phyloP scores from a whole-genome alignment of 441 rosid genomes.

The Euphorbia celastroides region DNA sequence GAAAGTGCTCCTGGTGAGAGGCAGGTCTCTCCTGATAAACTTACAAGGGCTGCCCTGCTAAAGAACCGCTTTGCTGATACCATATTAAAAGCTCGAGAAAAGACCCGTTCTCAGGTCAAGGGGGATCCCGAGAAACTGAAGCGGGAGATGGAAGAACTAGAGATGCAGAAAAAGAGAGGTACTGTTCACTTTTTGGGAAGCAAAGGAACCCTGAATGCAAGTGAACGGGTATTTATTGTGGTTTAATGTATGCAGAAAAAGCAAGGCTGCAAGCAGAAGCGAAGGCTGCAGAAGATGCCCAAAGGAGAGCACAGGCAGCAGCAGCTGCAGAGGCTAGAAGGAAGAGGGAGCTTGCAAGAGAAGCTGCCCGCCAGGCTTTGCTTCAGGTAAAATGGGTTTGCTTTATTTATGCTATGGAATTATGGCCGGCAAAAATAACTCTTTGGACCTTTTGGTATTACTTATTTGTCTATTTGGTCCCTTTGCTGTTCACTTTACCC shows the following conservation, averaged over 20 bases:
- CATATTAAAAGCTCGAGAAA: slow-evolving; percentile 81
- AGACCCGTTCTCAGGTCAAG: slow-evolving; percentile 72
- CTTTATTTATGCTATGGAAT: background rate
- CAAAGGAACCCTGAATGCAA: background rate
- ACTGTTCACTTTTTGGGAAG: background rate
- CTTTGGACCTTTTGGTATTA: no score
- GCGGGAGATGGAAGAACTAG: slow-evolving; percentile 67
- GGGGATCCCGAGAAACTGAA: slow-evolving; percentile 67
- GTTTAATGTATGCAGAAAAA: slow-evolving; percentile 41
- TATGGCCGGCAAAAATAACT: no score
- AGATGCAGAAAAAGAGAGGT: slow-evolving; percentile 72
- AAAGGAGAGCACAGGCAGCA: slow-evolving; percentile 58
- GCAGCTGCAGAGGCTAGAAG: slow-evolving; percentile 64
- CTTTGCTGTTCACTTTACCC: no score
- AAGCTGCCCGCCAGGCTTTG: slow-evolving; percentile 80
- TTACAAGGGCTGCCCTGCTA: slow-evolving; percentile 62
- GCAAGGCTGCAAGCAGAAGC: slow-evolving; percentile 75
- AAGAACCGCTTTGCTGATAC: slow-evolving; percentile 82
- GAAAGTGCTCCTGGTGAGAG: slow-evolving; percentile 62
- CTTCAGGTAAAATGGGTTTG: slow-evolving; percentile 41
- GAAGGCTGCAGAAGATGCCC: slow-evolving; percentile 73
- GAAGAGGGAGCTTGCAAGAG: slow-evolving; percentile 78
- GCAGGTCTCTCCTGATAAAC: slow-evolving; percentile 77
- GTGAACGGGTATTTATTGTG: background rate
- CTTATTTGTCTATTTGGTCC: no score